Percentiles rank a stretch among this genome's conserved stretches.
Conservation (phyloP, 306 rosid species). For the Oemleria cerasiformis region DNA sequence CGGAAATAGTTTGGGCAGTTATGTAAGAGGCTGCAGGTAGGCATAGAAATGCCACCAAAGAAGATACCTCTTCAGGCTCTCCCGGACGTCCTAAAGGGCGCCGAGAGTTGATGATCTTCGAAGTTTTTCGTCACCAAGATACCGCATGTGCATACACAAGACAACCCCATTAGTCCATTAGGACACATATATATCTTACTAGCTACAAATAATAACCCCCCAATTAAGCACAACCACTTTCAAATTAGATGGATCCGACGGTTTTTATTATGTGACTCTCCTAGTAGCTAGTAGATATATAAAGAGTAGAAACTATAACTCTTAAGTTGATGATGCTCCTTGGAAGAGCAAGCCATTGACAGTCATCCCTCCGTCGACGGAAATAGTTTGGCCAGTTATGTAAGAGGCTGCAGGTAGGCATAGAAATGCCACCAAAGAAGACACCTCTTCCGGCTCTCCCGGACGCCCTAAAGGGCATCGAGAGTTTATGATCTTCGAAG, state of each 20-base stretch:
- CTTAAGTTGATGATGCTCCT: not conserved
- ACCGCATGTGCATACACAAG: conserved; percentile 26
- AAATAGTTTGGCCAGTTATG: conserved; percentile 32
- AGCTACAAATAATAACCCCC: too few species aligned
- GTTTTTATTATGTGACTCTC: too few species aligned
- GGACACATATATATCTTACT: too few species aligned
- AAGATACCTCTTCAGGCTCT: conserved; percentile 26
- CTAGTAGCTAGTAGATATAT: not conserved
- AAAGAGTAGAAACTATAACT: too few species aligned
- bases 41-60: conserved; percentile 30
- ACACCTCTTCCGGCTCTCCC: conserved; percentile 27
- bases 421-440: conserved; percentile 24
- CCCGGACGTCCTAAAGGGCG: conserved; percentile 27
- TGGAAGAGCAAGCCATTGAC: conserved; percentile 14
- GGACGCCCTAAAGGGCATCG: conserved; percentile 27
- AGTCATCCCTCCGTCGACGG: conserved; percentile 27
- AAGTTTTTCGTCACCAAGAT: conserved; percentile 14
- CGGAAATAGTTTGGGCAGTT: conserved; percentile 30
- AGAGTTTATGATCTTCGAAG: not conserved
- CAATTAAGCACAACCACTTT: not conserved
- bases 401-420: conserved; percentile 40
- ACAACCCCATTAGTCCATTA: too few species aligned
- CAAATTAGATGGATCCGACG: not conserved
- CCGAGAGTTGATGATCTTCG: conserved; percentile 3
- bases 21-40: too few species aligned